A percentile compares a stretch with the other conserved stretches of the same genome.
phyloP scores from a whole-genome alignment of 345 rosid species.

The Populus alba region DNA sequence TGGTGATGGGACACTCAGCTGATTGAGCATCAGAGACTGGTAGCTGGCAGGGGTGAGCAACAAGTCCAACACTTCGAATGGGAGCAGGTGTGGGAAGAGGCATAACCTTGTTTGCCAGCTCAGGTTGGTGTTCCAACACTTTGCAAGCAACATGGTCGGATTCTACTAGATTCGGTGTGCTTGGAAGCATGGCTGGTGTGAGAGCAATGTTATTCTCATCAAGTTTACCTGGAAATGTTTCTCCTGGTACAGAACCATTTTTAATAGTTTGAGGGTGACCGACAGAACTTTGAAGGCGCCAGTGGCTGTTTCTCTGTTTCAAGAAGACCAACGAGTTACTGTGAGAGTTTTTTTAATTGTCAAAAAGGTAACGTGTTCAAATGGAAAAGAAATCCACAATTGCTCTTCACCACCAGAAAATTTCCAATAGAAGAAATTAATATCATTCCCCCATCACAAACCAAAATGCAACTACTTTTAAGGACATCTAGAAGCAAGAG shows the following conservation, averaged over 20 bases:
- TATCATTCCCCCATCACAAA: neutral
- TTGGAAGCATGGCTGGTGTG: constrained; percentile 39
- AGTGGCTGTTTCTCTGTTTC: constrained; percentile 90
- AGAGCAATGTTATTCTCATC: constrained; percentile 53
- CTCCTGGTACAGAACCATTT: constrained; percentile 68
- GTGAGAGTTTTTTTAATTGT: neutral
- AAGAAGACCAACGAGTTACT: constrained; percentile 11
- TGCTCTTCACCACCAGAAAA: neutral
- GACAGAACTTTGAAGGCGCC: constrained; percentile 67
- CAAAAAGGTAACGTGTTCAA: neutral
- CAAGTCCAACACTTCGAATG: constrained; percentile 35
- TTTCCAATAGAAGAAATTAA: neutral
- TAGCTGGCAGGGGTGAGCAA: constrained; percentile 41
- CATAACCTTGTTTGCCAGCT: constrained; percentile 44
- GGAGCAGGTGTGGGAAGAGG: constrained; percentile 30
- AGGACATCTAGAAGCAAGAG: neutral
- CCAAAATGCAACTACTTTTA: neutral
- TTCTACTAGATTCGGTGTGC: constrained; percentile 45
- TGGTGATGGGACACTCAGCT: constrained; percentile 48
- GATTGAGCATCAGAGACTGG: constrained; percentile 58
- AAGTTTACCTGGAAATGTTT: constrained; percentile 60
- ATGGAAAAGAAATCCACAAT: neutral
- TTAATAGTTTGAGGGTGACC: constrained; percentile 60
- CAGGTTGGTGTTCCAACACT: constrained; percentile 47
- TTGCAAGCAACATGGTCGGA: constrained; percentile 52